phyloP scores from a whole-genome alignment of 768 basidiomycete genomes.

The Mycena floridula region DNA sequence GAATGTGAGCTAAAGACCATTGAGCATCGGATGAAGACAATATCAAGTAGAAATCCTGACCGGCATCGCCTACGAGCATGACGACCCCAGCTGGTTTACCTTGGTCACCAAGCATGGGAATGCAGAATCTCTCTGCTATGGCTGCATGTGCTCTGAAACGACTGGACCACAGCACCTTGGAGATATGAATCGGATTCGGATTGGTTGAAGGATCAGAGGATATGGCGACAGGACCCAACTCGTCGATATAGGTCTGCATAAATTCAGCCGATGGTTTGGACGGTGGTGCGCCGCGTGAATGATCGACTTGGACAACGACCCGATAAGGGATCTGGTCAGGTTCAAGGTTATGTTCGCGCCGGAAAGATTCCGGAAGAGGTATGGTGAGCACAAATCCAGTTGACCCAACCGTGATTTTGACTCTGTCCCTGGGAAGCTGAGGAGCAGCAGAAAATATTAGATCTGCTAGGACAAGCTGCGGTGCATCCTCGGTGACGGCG shows the following conservation, averaged over 20 bases:
- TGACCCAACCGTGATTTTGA: conserved; percentile 17
- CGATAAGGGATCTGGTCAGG: conserved; percentile 30
- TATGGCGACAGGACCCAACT: conserved; percentile 27
- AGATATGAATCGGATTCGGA: conserved; percentile 24
- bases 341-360: conserved; percentile 12
- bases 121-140: conserved; percentile 32
- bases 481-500: conserved; percentile 30
- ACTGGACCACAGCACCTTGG: conserved; percentile 36
- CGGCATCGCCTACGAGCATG: conserved; percentile 18
- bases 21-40: neutral
- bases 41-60: conserved; percentile 21
- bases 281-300: conserved; percentile 27
- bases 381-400: conserved; percentile 28
- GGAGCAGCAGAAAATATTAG: conserved; percentile 28
- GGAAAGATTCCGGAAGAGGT: conserved; percentile 27
- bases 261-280: conserved; percentile 31
- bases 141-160: conserved; percentile 40
- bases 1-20: neutral
- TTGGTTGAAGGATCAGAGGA: conserved; percentile 30
- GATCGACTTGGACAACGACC: conserved; percentile 33
- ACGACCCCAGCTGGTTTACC: conserved; percentile 9
- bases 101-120: conserved; percentile 16
- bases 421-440: conserved; percentile 13
- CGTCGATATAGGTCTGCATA: conserved; percentile 36
- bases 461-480: conserved; percentile 42